Conservation (phyloP, 768 basidiomycete species). For the Lentinula sp. region DNA sequence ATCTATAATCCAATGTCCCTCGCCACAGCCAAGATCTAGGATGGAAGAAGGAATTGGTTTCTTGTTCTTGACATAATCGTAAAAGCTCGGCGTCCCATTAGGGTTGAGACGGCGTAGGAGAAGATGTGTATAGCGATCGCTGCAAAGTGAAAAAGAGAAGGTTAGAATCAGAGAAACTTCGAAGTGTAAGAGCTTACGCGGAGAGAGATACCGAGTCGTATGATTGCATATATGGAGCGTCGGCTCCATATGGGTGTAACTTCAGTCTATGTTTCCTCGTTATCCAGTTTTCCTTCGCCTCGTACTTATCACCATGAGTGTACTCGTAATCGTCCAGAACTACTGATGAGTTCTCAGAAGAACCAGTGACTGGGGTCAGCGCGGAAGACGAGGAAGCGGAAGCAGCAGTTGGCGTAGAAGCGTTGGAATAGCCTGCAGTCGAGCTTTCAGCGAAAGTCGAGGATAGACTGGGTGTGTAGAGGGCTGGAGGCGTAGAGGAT, state of each 20-base stretch:
- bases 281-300: conserved; percentile 28
- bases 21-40: conserved; percentile 74
- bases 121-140: conserved; percentile 54
- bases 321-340: conserved; percentile 16
- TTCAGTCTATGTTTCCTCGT: conserved; percentile 36
- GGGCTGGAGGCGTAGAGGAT: conserved; percentile 5
- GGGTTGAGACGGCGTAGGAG: conserved; percentile 52
- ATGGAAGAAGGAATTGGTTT: conserved; percentile 45
- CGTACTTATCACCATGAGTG: conserved; percentile 9
- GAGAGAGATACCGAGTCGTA: conserved; percentile 51
- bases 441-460: background rate
- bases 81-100: conserved; percentile 55
- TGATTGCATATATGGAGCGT: conserved; percentile 61
- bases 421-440: background rate
- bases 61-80: conserved; percentile 28
- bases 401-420: background rate
- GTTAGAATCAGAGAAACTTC: conserved; percentile 3
- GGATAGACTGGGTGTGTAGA: background rate
- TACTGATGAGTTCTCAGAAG: background rate
- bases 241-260: conserved; percentile 46
- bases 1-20: conserved; percentile 61
- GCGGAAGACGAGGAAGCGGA: background rate
- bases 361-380: background rate
- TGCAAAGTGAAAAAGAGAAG: conserved; percentile 19
- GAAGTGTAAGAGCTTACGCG: conserved; percentile 37